Evolutionary conservation across 768 basidiomycete genomes (phyloP).

Genomic region (Podaxis mareebaensis): DNA sequence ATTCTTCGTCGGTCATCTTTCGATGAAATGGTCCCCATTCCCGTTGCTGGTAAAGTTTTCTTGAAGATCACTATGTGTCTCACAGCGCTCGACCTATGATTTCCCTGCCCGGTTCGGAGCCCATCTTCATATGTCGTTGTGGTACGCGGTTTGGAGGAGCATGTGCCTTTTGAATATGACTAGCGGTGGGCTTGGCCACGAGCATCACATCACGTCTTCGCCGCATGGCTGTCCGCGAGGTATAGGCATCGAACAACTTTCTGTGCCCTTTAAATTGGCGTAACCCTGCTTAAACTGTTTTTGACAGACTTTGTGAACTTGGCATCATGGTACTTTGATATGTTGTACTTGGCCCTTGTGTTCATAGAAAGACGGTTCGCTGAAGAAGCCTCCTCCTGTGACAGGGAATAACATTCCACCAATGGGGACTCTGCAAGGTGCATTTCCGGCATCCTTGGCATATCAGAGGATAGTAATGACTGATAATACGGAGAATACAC

Average conservation of each 20-base stretch:
- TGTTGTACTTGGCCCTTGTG: background rate
- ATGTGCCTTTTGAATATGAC: background rate
- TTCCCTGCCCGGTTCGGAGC: slow-evolving; percentile 30
- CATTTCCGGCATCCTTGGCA: slow-evolving; percentile 47
- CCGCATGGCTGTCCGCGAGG: slow-evolving; percentile 49
- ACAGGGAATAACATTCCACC: slow-evolving; percentile 44
- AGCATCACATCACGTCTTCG: slow-evolving; percentile 34
- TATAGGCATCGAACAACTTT: slow-evolving; percentile 41
- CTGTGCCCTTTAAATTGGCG: slow-evolving; percentile 41
- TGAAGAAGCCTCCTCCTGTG: background rate
- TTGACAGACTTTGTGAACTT: slow-evolving; percentile 39
- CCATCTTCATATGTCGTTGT: slow-evolving; percentile 51
- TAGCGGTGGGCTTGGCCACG: slow-evolving; percentile 25
- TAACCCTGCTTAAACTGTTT: slow-evolving; percentile 42
- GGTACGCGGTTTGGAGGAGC: slow-evolving; percentile 30
- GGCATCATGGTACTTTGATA: slow-evolving; percentile 44
- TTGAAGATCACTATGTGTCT: background rate
- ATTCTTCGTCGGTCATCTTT: slow-evolving; percentile 46
- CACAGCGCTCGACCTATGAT: background rate
- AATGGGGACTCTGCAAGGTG: slow-evolving; percentile 47
- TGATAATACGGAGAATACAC: background rate
- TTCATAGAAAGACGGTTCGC: background rate
- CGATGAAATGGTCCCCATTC: slow-evolving; percentile 49
- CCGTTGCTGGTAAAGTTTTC: slow-evolving; percentile 37
- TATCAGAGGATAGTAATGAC: slow-evolving; percentile 37